Conservation (phyloP, 805 yeast genomes). For the Monosporozyma yasuniensis region DNA sequence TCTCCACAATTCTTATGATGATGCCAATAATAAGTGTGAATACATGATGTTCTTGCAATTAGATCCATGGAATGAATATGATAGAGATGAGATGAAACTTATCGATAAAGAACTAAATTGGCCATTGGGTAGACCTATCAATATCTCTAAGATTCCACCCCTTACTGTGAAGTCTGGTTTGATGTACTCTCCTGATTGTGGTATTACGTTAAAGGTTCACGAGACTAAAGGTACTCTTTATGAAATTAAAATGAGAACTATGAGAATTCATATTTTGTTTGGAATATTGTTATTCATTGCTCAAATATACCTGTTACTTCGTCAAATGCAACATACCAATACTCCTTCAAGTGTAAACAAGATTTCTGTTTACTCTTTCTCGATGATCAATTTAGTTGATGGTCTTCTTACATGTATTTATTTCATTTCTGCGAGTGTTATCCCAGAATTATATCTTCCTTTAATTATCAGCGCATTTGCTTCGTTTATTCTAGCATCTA, state of each 20-base stretch:
- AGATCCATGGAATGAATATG: constrained; percentile 47
- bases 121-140: constrained; percentile 76
- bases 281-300: constrained; percentile 39
- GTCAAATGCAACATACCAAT: constrained; percentile 61
- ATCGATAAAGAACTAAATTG: constrained; percentile 64
- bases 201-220: constrained; percentile 39
- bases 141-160: constrained; percentile 41
- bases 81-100: constrained; percentile 40
- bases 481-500: constrained; percentile 57
- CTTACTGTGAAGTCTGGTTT: constrained; percentile 48
- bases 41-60: constrained; percentile 59
- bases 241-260: constrained; percentile 35
- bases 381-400: constrained; percentile 57
- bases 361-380: constrained; percentile 60
- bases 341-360: constrained; percentile 77
- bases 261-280: constrained; percentile 35
- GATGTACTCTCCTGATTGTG: constrained; percentile 87
- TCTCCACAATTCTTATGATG: constrained; percentile 25
- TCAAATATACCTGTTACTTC: constrained; percentile 50
- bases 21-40: constrained; percentile 50
- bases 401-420: constrained; percentile 58
- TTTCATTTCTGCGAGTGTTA: constrained; percentile 47
- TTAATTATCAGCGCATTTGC: constrained; percentile 62
- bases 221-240: constrained; percentile 45
- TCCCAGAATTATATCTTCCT: constrained; percentile 53